These are phyloP conservation scores for Penicillium verrucosum DNA, from an alignment of 2,329 filamentous ascomycete species.

Conservation along the genomic window DNA sequence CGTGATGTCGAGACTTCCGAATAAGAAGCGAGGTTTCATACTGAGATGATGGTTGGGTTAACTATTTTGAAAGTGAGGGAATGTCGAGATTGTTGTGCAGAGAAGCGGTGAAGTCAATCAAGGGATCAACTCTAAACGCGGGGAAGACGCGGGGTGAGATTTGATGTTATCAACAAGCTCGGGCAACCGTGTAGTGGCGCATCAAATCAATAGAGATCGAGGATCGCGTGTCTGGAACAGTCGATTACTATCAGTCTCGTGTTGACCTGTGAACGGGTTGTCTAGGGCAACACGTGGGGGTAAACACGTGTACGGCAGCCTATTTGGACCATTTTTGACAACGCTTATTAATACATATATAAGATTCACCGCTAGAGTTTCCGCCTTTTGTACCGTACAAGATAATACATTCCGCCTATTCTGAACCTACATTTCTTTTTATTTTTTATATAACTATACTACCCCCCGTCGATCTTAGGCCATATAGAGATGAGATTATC, in stretches of 20 bases:
- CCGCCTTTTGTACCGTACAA: too few relatives aligned
- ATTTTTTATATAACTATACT: too few relatives aligned
- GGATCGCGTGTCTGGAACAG: background rate
- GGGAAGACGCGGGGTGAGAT: background rate
- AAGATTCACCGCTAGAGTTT: too few relatives aligned
- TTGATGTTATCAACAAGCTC: background rate
- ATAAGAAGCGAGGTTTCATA: background rate
- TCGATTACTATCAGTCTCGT: background rate
- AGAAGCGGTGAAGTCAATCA: slow-evolving; percentile 10
- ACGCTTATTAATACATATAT: too few relatives aligned
- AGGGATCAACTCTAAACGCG: background rate
- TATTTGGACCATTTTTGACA: too few relatives aligned
- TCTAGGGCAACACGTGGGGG: background rate
- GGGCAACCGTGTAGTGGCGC: background rate
- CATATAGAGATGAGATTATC: too few relatives aligned
- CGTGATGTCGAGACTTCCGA: slow-evolving; percentile 19
- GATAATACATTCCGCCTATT: too few relatives aligned
- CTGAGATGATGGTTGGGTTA: background rate
- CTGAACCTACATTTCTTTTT: too few relatives aligned
- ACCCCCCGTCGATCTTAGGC: too few relatives aligned
- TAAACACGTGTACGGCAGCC: too few relatives aligned
- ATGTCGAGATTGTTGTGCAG: background rate
- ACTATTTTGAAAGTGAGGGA: background rate
- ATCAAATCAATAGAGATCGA: background rate
- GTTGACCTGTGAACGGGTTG: background rate